A percentile compares a stretch with the other conserved stretches of the same genome.
Evolutionary conservation across 2,329 filamentous ascomycete species (phyloP).

Genomic region (Apiospora arundinis): DNA sequence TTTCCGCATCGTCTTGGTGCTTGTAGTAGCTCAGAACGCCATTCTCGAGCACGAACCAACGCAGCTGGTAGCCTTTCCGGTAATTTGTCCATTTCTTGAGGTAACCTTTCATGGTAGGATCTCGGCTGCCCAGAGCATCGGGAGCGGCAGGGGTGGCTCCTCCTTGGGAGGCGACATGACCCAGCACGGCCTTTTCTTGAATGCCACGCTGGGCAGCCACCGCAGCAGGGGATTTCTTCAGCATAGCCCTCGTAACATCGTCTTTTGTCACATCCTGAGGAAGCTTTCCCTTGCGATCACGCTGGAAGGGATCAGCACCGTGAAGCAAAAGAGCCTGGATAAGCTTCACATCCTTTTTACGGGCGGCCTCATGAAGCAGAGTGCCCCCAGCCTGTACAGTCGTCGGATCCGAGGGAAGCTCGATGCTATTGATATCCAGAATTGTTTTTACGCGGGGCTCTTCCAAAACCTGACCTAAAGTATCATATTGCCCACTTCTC

Average conservation of each 20-base stretch:
- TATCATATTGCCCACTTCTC: conserved; percentile 73
- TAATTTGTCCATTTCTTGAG: conserved; percentile 99
- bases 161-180: conserved; percentile 67
- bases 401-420: conserved; percentile 80
- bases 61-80: conserved; percentile 91
- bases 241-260: conserved; percentile 82
- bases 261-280: conserved; percentile 97
- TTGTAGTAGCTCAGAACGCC: conserved; percentile 99
- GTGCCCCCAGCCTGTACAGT: conserved; percentile 88
- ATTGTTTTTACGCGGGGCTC: conserved; percentile 86
- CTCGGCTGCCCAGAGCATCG: conserved; percentile 75
- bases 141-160: conserved; percentile 59
- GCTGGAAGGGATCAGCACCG: conserved; percentile 92
- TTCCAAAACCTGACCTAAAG: conserved; percentile 79
- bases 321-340: conserved; percentile 92
- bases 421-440: conserved; percentile 89
- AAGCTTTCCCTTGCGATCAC: conserved; percentile 93
- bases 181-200: conserved; percentile 95
- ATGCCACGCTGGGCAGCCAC: conserved; percentile 94
- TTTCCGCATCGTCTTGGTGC: conserved; percentile 95
- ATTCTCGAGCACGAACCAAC: conserved; percentile 98
- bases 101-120: conserved; percentile 98
- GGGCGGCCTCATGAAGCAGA: conserved; percentile 89
- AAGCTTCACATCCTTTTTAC: conserved; percentile 83
- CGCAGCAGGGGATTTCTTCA: conserved; percentile 94